Evolutionary conservation across 2,329 filamentous ascomycete genomes (phyloP), one percentile per base, ranked within the genome.

Genomic region (Pyrenophora teres): DNA sequence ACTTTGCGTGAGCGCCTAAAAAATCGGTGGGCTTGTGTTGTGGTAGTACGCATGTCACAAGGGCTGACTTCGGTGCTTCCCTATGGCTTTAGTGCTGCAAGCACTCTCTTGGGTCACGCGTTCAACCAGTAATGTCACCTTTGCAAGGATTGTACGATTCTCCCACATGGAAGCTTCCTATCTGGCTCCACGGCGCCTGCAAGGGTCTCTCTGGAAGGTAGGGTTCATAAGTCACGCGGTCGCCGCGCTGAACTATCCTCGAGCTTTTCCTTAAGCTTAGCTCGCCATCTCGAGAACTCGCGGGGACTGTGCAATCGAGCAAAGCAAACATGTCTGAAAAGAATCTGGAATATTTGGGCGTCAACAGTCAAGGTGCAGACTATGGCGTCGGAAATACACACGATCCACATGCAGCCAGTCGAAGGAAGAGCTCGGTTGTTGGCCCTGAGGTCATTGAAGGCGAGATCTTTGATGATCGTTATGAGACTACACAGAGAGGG

Each of bases 401-500:
- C 4, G 33, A 47, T 18, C 35, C 41, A n/a, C 46, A 56, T 27
- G 46, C 50, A 3, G 37, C 53, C 1, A 37, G 40, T 9, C 49
- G 56, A n/a, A 59, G 64, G 39, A 62, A 53, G 52, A 63, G 55
- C 52, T 68, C 64, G 5, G 59, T 51, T 13, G 62, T 64, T 25
- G 55, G 56, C 23, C 62, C 67, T n/a, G 60, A 66, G 30, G 45
- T 66, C 27, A 46, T 72, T 13, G 56, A 54, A 5, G 62, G 60
- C 21, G 68, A 71, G 42, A 63, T 71, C 15, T 71, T 69, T 44
- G 66, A 72, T 25, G 63, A 69, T 33, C 64, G 69, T 7, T 72
- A 66, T 52, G 69, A 75, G 38, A 64, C 59, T 6, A 77, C 74
- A 8, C 67, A 76, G 27, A 60, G 74, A 56, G 73, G 75, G 6